Conservation (phyloP, 441 rosid species). For the Pelargonium myrrhifolium region DNA sequence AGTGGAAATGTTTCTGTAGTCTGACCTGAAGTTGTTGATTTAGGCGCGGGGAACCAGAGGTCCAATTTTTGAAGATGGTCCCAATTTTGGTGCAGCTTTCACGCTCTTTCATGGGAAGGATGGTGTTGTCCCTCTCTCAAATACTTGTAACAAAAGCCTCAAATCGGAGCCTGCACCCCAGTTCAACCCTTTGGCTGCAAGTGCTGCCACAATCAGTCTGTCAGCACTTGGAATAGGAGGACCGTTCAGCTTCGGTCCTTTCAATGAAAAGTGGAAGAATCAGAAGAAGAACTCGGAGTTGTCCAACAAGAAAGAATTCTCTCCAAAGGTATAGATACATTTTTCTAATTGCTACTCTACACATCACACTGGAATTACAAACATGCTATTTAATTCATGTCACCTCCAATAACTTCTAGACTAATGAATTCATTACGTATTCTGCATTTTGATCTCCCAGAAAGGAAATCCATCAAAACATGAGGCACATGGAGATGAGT, state of each 20-base stretch:
- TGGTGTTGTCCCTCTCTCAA: conserved; percentile 61
- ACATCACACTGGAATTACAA: too few species aligned
- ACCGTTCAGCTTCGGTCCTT: conserved; percentile 54
- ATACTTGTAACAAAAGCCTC: conserved; percentile 22
- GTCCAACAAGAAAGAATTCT: conserved; percentile 44
- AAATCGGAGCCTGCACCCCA: conserved; percentile 32
- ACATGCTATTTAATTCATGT: too few species aligned
- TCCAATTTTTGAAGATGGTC: conserved; percentile 79
- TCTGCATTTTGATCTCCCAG: neutral
- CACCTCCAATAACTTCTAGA: too few species aligned
- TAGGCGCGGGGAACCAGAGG: conserved; percentile 28
- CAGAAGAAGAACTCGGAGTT: conserved; percentile 44
- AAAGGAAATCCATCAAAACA: conserved; percentile 30
- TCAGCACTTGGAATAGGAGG: conserved; percentile 42
- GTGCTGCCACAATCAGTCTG: conserved; percentile 62
- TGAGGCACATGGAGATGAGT: conserved; percentile 50
- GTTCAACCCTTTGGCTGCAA: conserved; percentile 63
- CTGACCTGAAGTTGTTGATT: neutral
- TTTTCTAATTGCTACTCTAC: too few species aligned
- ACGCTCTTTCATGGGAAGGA: conserved; percentile 65
- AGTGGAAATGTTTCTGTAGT: neutral
- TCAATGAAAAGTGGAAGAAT: conserved; percentile 46
- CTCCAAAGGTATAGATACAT: conserved; percentile 30
- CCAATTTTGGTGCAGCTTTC: conserved; percentile 61
- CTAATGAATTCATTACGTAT: too few species aligned